phyloP scores from a whole-genome alignment of 1,139 yeast genomes.

The Debaryomycetaceae sp. region DNA sequence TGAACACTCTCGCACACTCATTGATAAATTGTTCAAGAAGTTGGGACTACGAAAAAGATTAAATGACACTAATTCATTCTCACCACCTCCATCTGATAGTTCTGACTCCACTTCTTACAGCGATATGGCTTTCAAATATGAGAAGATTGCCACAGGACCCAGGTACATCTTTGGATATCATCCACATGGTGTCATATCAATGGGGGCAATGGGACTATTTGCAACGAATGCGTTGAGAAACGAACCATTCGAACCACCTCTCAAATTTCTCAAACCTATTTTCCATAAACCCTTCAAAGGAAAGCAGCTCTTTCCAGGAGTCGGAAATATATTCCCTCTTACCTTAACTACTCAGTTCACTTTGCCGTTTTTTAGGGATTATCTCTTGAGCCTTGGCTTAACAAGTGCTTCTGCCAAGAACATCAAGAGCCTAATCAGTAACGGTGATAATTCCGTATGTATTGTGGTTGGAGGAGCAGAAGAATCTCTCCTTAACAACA shows the following conservation, averaged over 20 bases:
- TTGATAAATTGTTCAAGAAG: conserved; percentile 35
- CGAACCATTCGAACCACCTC: conserved; percentile 44
- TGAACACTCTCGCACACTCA: conserved; percentile 34
- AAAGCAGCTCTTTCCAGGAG: conserved; percentile 71
- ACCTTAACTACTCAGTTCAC: conserved; percentile 83
- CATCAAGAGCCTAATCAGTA: conserved; percentile 58
- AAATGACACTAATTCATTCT: conserved; percentile 23
- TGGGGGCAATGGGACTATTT: conserved; percentile 86
- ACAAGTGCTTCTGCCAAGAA: conserved; percentile 81
- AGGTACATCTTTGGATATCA: conserved; percentile 89
- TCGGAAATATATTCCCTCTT: conserved; percentile 66
- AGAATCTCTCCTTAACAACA: conserved; percentile 63
- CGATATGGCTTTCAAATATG: conserved; percentile 11
- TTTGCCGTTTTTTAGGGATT: conserved; percentile 87
- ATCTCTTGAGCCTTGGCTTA: conserved; percentile 74
- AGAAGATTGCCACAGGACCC: conserved; percentile 56
- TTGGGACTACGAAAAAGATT: conserved; percentile 39
- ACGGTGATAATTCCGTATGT: conserved; percentile 72
- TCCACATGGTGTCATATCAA: conserved; percentile 94
- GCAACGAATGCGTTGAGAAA: conserved; percentile 69
- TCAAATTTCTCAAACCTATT: conserved; percentile 50
- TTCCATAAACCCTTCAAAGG: conserved; percentile 42
- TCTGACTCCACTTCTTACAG: conserved; percentile 1
- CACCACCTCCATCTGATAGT: conserved; percentile 11
- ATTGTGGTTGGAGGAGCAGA: conserved; percentile 96